Evolutionary conservation across 495 filamentous ascomycete genomes (phyloP).

Genomic region (Neurospora tetraspora): DNA sequence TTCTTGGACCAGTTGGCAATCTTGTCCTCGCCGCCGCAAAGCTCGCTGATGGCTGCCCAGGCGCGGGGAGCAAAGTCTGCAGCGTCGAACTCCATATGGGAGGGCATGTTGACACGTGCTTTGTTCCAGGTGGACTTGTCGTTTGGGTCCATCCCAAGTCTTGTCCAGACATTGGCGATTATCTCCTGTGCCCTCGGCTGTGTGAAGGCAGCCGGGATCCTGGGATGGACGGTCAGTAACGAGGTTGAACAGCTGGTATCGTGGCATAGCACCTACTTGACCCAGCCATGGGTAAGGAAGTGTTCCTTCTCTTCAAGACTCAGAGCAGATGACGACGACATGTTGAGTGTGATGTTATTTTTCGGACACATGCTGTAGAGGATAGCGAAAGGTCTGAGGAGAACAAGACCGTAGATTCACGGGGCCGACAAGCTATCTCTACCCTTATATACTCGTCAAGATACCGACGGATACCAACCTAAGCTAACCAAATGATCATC

Average conservation of each 20-base stretch:
- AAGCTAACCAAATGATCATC: not conserved
- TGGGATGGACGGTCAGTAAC: conserved; percentile 2
- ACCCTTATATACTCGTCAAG: not conserved
- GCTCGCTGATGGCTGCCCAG: conserved; percentile 60
- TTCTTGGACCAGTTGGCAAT: conserved; percentile 36
- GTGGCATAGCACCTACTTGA: conserved; percentile 30
- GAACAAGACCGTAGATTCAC: not conserved
- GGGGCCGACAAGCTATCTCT: not conserved
- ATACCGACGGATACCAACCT: not conserved
- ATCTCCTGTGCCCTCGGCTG: conserved; percentile 47
- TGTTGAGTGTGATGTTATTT: not conserved
- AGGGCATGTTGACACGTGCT: conserved; percentile 57
- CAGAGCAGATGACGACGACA: conserved; percentile 33
- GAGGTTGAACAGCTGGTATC: not conserved
- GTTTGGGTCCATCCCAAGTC: conserved; percentile 54
- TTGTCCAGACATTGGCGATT: conserved; percentile 52
- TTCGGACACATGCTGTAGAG: not conserved
- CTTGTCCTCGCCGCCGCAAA: conserved; percentile 56
- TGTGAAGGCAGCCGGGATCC: conserved; percentile 41
- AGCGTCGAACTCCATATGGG: conserved; percentile 42
- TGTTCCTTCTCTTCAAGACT: conserved; percentile 52
- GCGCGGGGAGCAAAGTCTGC: conserved; percentile 55
- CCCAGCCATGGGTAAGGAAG: conserved; percentile 56
- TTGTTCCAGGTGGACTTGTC: conserved; percentile 59
- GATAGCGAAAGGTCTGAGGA: not conserved